Base-by-base conservation (phyloP, 345 rosid genomes). In the Salix arbutifolia region DNA sequence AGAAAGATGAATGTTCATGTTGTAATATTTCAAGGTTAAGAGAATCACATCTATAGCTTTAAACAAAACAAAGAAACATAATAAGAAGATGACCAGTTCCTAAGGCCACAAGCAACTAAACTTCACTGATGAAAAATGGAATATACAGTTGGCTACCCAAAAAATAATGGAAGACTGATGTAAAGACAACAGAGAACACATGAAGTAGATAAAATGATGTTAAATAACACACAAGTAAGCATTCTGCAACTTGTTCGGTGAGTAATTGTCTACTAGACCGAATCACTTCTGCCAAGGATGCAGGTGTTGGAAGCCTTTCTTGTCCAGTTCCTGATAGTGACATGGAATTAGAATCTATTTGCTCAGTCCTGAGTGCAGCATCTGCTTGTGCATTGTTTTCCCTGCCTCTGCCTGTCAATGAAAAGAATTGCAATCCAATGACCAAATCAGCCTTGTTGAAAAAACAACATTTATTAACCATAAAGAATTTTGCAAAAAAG, bases 271-370 rank as follows among this genome's bases (percentile, higher is more conserved):
- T 87, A 69, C 90, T 82, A 76, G 91, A 86, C 64, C 65, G 72
- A 79, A 91, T 67, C 75, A 90, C 86, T 74, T 86, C 91, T 19
- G 92, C 89, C 87, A 91, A 83, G 72, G 89, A 85, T 85, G 86
- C 90, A 66, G 92, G 94, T 28, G 93, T 87, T 64, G 96, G 96
- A 75, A 91, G 89, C 71, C 89, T 85, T 76, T 84, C 89, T 66
- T 70, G 79, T 33, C 37, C 77, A 60, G 81, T 72, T 38, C 73
- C 85, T 31, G 82, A 72, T 69, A 83, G 80, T 50, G 82, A 81
- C 28, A 83, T 53, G 14, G 74, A 53, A 74, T 70, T 82, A 77
- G 84, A 66, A 21, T 84, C 86, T 73, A 86, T 81, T 77, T 78
- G 80, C 76, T 78, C 88, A 21, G 78, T 40, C 75, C 76, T 81